Percentiles rank a stretch among this genome's conserved stretches.
Conservation (phyloP, 2,329 filamentous ascomycete species). For the Zarea fungicola region DNA sequence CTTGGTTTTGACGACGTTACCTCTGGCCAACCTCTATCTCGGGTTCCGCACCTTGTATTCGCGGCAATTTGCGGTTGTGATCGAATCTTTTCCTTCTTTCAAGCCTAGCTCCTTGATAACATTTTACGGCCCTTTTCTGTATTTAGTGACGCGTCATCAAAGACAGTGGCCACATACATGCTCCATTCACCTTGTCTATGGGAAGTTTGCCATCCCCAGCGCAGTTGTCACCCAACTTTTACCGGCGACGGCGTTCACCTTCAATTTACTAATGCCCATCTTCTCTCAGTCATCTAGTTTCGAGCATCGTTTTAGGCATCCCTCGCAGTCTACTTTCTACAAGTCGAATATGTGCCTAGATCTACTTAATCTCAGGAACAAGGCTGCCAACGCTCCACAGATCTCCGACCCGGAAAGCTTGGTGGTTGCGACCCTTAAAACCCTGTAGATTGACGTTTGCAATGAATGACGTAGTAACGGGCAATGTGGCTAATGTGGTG, state of each 20-base stretch:
- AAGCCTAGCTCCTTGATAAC: no score
- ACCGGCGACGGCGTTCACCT: neutral
- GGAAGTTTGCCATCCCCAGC: neutral
- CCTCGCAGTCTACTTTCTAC: neutral
- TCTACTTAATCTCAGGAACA: neutral
- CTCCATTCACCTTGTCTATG: neutral
- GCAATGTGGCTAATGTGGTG: neutral
- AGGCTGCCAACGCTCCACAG: neutral
- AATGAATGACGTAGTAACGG: neutral
- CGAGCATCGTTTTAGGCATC: neutral
- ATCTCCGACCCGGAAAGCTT: neutral
- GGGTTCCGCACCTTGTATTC: neutral
- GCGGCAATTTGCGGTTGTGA: slow-evolving; percentile 2
- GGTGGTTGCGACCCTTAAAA: neutral
- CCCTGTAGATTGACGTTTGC: neutral
- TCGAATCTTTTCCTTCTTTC: no score
- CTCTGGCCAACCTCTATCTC: neutral
- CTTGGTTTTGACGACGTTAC: neutral
- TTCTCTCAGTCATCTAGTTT: neutral
- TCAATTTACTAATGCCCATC: neutral
- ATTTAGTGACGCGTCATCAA: neutral
- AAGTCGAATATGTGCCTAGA: neutral
- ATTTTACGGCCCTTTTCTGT: no score
- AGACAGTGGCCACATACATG: neutral
- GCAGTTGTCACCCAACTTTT: neutral